Conservation (phyloP, 352 stramenopile genomes). For the Phytophthora europaea region DNA sequence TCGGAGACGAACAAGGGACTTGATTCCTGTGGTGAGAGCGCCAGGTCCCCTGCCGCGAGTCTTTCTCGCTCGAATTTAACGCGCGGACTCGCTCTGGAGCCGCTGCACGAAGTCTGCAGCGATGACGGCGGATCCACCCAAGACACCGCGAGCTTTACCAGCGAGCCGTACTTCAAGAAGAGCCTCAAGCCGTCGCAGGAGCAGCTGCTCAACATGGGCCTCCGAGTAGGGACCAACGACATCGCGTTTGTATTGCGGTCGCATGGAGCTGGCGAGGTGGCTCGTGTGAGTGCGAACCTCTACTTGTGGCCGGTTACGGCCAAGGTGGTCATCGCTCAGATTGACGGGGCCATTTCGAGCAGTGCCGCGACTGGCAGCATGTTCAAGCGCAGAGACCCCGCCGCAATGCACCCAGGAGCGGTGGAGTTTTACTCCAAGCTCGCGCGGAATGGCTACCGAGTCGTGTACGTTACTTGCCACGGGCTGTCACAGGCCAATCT, state of each 20-base stretch:
- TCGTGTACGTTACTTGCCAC: constrained; percentile 86
- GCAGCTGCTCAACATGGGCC: constrained; percentile 65
- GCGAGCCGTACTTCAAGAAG: constrained; percentile 63
- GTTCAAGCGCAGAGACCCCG: constrained; percentile 50
- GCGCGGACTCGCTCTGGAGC: constrained; percentile 21
- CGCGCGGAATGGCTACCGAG: constrained; percentile 72
- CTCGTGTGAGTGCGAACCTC: constrained; percentile 62
- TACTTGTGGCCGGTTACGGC: constrained; percentile 79
- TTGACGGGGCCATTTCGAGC: constrained; percentile 82
- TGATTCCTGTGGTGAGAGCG: neutral
- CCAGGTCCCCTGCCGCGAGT: constrained; percentile 1
- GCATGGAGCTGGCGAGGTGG: constrained; percentile 29
- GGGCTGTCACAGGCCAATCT: constrained; percentile 65
- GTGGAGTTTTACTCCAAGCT: constrained; percentile 80
- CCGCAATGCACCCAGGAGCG: constrained; percentile 70
- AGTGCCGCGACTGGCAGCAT: constrained; percentile 52
- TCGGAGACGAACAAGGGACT: neutral
- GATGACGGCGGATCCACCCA: constrained; percentile 44
- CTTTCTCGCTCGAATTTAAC: constrained; percentile 10
- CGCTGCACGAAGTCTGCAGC: constrained; percentile 39
- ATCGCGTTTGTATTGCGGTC: constrained; percentile 71
- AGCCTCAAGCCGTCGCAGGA: constrained; percentile 69
- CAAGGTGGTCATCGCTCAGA: constrained; percentile 86
- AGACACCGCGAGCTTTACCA: constrained; percentile 51
- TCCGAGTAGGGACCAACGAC: constrained; percentile 73